Evolutionary conservation across 75 land plant species (phyloP).

Genomic region (Sequoia sempervirens): DNA sequence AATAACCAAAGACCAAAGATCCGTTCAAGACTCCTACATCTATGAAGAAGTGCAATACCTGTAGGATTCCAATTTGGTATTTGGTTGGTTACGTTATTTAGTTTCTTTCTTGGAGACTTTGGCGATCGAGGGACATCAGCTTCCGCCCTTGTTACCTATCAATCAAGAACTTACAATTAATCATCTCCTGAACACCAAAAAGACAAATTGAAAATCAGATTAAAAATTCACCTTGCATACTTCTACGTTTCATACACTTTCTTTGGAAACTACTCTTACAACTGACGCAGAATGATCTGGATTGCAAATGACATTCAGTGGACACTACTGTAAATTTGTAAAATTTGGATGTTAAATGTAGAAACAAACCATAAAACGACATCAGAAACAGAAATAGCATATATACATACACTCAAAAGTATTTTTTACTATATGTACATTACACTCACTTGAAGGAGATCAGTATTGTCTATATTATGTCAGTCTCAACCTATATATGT

Average conservation of each 20-base stretch:
- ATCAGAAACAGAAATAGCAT: not conserved
- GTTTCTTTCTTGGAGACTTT: constrained; percentile 9
- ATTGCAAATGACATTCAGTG: not conserved
- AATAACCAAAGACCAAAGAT: not conserved
- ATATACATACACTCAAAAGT: not conserved
- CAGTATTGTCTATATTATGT: not conserved
- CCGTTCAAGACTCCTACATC: not conserved
- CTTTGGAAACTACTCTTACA: not conserved
- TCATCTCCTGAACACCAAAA: not conserved
- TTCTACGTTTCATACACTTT: not conserved
- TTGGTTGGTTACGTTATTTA: not conserved
- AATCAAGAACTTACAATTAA: not conserved
- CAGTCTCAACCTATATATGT: not conserved
- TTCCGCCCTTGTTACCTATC: not conserved
- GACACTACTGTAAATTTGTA: not conserved
- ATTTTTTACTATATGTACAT: not conserved
- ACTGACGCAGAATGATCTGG: not conserved
- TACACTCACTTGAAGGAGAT: not conserved
- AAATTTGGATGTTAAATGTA: not conserved
- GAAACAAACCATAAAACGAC: not conserved
- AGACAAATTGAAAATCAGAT: not conserved
- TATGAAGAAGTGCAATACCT: constrained; percentile 16
- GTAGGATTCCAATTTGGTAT: constrained; percentile 35
- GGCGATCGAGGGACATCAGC: not conserved
- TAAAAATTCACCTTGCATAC: not conserved